Evolutionary conservation across 495 filamentous ascomycete genomes (phyloP).

Genomic region (Aspergillus bertholletiae): DNA sequence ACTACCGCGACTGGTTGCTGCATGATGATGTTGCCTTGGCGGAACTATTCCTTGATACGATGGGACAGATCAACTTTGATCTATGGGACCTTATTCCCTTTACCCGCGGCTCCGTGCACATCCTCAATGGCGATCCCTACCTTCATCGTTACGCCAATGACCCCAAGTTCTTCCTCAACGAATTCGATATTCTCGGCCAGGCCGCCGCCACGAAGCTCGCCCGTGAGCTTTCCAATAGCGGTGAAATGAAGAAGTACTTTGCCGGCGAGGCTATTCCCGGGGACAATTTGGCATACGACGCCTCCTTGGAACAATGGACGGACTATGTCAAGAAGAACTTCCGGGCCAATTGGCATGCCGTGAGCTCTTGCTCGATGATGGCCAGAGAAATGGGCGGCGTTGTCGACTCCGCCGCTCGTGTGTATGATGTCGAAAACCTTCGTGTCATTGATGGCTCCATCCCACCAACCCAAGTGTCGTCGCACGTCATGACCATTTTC

Average conservation of each 20-base stretch:
- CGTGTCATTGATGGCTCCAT: constrained; percentile 45
- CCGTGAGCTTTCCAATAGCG: constrained; percentile 34
- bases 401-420: constrained; percentile 38
- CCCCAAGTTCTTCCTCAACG: constrained; percentile 47
- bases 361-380: constrained; percentile 47
- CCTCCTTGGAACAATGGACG: constrained; percentile 44
- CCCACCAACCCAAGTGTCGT: constrained; percentile 33
- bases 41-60: constrained; percentile 27
- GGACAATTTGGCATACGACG: constrained; percentile 13
- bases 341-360: constrained; percentile 44
- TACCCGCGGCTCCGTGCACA: constrained; percentile 51
- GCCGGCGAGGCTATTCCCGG: constrained; percentile 46
- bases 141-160: constrained; percentile 45
- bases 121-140: constrained; percentile 33
- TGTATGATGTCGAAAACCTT: constrained; percentile 43
- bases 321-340: constrained; percentile 22
- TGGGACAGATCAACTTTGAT: constrained; percentile 34
- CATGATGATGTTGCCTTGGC: constrained; percentile 22
- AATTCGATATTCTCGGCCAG: constrained; percentile 44
- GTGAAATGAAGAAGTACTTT: constrained; percentile 27
- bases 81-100: constrained; percentile 44
- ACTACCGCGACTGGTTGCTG: constrained; percentile 27
- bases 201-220: constrained; percentile 47
- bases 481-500: constrained; percentile 30
- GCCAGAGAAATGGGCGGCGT: constrained; percentile 43